Conservation (phyloP, 148 eudicot genomes). For the Fallopia convolvulus region DNA sequence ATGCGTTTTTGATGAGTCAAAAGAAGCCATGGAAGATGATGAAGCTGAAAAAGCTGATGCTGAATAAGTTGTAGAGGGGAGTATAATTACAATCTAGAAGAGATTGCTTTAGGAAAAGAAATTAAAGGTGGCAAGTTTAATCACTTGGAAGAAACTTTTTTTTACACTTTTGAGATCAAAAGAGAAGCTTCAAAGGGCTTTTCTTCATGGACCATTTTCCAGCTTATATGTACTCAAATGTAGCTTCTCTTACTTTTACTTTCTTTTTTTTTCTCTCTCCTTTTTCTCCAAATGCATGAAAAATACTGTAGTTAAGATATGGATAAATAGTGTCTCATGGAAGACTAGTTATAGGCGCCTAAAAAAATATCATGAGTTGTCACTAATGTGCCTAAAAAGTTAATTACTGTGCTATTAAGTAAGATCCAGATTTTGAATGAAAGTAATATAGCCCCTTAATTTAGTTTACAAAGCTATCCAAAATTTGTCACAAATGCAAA, state of each 20-base stretch:
- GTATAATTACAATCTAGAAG: not conserved
- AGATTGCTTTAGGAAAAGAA: constrained; percentile 6
- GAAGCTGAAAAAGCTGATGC: not conserved
- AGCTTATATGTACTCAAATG: constrained; percentile 8
- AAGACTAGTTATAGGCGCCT: not conserved
- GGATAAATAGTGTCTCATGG: not conserved
- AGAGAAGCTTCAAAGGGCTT: constrained; percentile 11
- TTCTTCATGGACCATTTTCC: constrained; percentile 12
- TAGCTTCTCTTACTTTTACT: not conserved
- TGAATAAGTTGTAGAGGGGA: not conserved
- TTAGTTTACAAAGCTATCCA: no score
- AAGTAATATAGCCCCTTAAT: not conserved
- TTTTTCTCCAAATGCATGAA: not conserved
- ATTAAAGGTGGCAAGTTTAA: not conserved
- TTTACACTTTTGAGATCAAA: constrained; percentile 13
- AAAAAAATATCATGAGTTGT: not conserved
- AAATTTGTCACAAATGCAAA: no score
- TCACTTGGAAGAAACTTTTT: not conserved
- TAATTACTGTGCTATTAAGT: not conserved
- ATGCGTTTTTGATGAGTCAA: not conserved
- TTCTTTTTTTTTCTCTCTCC: no score
- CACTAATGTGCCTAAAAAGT: not conserved
- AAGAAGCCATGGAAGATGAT: not conserved
- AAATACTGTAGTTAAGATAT: not conserved
- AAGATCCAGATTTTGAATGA: not conserved